A percentile compares a stretch with the other conserved stretches of the same genome.
Conservation (phyloP, 768 basidiomycete species). For the Thelephora ganbajun region DNA sequence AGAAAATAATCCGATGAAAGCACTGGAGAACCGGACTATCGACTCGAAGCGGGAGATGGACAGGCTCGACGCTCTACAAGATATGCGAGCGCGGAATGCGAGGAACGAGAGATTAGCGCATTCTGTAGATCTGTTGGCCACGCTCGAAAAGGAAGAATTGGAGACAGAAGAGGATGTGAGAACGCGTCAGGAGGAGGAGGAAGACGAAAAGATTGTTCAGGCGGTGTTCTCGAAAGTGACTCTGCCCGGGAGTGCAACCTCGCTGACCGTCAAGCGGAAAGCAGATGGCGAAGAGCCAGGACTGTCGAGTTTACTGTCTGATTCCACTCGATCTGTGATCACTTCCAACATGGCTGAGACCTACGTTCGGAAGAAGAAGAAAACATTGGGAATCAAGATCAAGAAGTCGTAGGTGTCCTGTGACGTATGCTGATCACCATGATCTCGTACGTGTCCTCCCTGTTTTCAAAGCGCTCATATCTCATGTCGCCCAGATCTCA, state of each 20-base stretch:
- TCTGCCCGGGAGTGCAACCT: constrained; percentile 17
- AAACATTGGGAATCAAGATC: constrained; percentile 63
- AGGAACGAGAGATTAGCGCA: constrained; percentile 80
- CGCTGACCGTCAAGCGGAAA: constrained; percentile 74
- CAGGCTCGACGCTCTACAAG: constrained; percentile 88
- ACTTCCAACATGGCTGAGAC: constrained; percentile 26
- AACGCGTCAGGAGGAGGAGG: constrained; percentile 63
- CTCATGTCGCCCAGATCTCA: no score
- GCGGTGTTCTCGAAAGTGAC: constrained; percentile 73
- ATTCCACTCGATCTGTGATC: constrained; percentile 47
- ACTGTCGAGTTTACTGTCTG: constrained; percentile 52
- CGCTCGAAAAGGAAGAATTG: constrained; percentile 50
- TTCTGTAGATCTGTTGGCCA: constrained; percentile 50
- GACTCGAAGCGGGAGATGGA: constrained; percentile 98
- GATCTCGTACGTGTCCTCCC: not conserved
- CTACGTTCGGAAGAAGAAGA: constrained; percentile 44
- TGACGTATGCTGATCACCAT: constrained; percentile 4
- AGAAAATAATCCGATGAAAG: constrained; percentile 96
- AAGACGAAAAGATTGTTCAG: constrained; percentile 84
- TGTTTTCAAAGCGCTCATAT: not conserved
- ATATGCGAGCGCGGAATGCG: constrained; percentile 76
- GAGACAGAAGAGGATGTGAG: constrained; percentile 69
- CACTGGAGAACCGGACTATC: constrained; percentile 79
- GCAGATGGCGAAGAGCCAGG: constrained; percentile 70
- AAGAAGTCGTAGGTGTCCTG: constrained; percentile 28